Base-by-base conservation (phyloP, 1,139 yeast species). In the Petasospora rhodanensis region DNA sequence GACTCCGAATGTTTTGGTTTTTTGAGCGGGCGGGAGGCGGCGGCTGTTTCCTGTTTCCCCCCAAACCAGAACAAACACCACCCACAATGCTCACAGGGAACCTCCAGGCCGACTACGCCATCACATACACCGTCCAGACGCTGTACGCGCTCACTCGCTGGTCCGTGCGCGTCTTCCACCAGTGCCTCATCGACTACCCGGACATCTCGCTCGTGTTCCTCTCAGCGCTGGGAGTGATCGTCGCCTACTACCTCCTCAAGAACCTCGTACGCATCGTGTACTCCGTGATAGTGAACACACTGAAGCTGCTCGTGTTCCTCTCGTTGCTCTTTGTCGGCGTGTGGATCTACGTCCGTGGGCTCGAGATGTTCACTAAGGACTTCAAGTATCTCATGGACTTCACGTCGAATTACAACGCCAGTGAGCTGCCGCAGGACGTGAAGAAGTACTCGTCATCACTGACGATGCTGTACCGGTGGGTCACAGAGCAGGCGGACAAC, bases 331-430 rank as follows among this genome's bases (percentile, higher is more conserved):
- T 37, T 6, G 6, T 39, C 1, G 39, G 26, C 5, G 15, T 34
- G 3, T 49, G 51, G 53, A 18, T 49, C 14, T 47, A 49, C 20
- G 6, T 41, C 5, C 37, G 55, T 25, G 55, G 55, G 0, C 18
- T 47, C n/a, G 38, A 37, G 5, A 16, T 16, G 2, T 42, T 47
- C 13, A 26, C 35, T 7, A 14, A 22, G 6, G 53, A 49, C 27
- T 20, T 39, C 13, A 24, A 37, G 20, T n/a, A 11, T 2, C 5
- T 42, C 2, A 31, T 38, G n/a, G 44, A 32, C 15, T 35, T 28
- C 19, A 28, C 32, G 7, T 11, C 24, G 13, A 8, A 12, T 11
- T 22, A 22, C 14, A 7, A 10, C 7, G 24, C n/a, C n/a, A n/a
- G n/a, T n/a, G n/a, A n/a, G n/a, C n/a, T n/a, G n/a, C n/a, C n/a